Percentiles rank a stretch among this genome's conserved stretches.
Conservation (phyloP, 805 yeast genomes). For the Maudiozyma saulgeensis region DNA sequence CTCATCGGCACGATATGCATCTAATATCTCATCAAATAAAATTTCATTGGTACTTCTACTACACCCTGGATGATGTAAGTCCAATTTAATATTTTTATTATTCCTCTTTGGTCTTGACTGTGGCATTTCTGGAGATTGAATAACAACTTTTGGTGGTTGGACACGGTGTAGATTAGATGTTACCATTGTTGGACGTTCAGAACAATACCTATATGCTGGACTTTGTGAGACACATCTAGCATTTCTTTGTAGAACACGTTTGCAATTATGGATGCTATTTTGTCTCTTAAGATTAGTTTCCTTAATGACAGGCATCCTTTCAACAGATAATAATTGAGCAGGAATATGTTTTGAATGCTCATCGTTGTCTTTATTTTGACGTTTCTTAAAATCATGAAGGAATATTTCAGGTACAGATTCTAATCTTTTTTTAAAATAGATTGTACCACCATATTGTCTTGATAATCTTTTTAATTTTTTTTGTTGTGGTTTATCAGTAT, state of each 20-base stretch:
- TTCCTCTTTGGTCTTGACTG: background rate
- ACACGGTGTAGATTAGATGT: background rate
- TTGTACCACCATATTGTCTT: constrained; percentile 23
- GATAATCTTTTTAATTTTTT: constrained; percentile 10
- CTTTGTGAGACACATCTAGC: background rate
- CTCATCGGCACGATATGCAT: constrained; percentile 11
- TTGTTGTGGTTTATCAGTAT: background rate
- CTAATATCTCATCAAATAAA: constrained; percentile 22
- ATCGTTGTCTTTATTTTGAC: background rate
- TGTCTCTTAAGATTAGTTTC: background rate
- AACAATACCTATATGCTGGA: background rate
- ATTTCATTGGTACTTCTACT: constrained; percentile 15
- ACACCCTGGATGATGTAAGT: background rate
- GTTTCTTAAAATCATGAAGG: constrained; percentile 16
- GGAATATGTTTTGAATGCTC: background rate
- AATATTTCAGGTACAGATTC: constrained; percentile 27
- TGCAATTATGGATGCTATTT: background rate
- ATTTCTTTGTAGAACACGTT: constrained; percentile 4
- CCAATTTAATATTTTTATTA: background rate
- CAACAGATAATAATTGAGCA: background rate
- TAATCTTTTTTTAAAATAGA: constrained; percentile 19
- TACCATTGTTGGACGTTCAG: background rate
- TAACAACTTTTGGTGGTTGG: background rate
- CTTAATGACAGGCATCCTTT: background rate
- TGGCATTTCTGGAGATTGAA: background rate